Base-by-base conservation (phyloP, 805 yeast species). In the Sugiyamaella mastotermitis region DNA sequence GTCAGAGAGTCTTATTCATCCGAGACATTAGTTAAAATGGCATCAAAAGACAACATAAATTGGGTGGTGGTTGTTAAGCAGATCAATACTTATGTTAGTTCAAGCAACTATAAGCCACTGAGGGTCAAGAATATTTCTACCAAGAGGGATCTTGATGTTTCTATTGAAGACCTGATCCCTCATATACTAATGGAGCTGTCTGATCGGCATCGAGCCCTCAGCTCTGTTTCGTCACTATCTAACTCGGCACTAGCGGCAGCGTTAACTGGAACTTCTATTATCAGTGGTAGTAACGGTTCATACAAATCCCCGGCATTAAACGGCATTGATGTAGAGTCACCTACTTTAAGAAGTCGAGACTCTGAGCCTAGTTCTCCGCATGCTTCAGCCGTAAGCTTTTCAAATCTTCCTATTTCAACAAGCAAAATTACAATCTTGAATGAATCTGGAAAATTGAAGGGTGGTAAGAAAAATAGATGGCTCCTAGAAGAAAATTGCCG, bases 11-110 rank as follows among this genome's bases (percentile, higher is more conserved):
- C 55, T 17, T 37, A 58, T 9, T 60, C 74, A 0, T 56, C 67
- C 3, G 96, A 90, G 47, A 94, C 83, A 38, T 69, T 80, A 25
- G 52, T 74, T 6, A 68, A 72, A 13, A 68, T 71, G 24, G 94
- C 95, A 0, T 70, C 71, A 30, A 58, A 60, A 5, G 86, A 81
- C 43, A 86, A 88, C 15, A 81, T 80, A 11, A 80, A 76, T 33
- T 80, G 92, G 83, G 65, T 88, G 1, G 72, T 92, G 5, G 63
- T 83, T 24, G 77, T 90, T 36, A 84, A 84, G 53, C 95, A 84
- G 44, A 78, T 80, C 33, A 62, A 49, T 14, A 38, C 51, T n/a
- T 53, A 55, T 40, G 40, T 53, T 28, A 53, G 58, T 15, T 69
- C 71, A 41, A 68, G 72, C 41, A 75, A 72, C 40, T 85, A 75